A percentile compares a stretch with the other conserved stretches of the same genome.
phyloP scores from a whole-genome alignment of 202 grass and related monocot genomes.

The Sporobolus alterniflorus region DNA sequence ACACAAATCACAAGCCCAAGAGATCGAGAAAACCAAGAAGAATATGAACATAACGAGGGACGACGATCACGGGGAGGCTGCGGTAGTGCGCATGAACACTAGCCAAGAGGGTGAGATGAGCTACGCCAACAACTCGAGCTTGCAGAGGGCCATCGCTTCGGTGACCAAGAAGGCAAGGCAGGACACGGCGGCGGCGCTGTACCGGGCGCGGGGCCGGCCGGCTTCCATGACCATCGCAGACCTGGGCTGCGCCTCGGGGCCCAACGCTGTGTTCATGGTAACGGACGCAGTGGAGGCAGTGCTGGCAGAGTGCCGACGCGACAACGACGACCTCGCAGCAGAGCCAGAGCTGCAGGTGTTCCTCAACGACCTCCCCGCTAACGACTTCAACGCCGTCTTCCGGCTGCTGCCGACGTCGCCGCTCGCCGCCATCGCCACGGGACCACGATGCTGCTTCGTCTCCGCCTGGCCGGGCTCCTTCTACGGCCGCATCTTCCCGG shows the following conservation, averaged over 20 bases:
- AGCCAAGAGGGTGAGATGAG: not conserved
- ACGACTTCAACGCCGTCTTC: constrained; percentile 72
- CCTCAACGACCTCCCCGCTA: constrained; percentile 62
- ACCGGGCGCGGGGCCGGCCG: not conserved
- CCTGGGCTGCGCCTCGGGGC: constrained; percentile 60
- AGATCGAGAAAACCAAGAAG: too few relatives aligned
- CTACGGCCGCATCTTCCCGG: constrained; percentile 56
- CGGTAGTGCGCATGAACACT: not conserved
- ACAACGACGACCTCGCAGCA: not conserved
- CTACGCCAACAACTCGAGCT: constrained; percentile 34
- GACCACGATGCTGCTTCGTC: constrained; percentile 47
- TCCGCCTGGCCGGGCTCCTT: constrained; percentile 57
- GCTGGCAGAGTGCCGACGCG: not conserved
- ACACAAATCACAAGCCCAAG: too few relatives aligned
- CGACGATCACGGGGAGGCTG: not conserved
- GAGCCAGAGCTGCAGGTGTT: constrained; percentile 57
- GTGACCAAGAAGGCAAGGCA: not conserved
- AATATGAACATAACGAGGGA: too few relatives aligned
- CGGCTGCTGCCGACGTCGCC: constrained; percentile 11
- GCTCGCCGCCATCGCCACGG: not conserved
- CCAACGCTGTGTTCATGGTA: constrained; percentile 50
- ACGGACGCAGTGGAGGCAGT: constrained; percentile 47
- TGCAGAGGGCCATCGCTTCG: constrained; percentile 7
- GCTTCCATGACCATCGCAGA: constrained; percentile 50
- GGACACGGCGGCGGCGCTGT: constrained; percentile 21